A percentile compares a stretch with the other conserved stretches of the same genome.
Evolutionary conservation across 495 filamentous ascomycete species (phyloP).

Genomic region (Pyrenula massariospora): DNA sequence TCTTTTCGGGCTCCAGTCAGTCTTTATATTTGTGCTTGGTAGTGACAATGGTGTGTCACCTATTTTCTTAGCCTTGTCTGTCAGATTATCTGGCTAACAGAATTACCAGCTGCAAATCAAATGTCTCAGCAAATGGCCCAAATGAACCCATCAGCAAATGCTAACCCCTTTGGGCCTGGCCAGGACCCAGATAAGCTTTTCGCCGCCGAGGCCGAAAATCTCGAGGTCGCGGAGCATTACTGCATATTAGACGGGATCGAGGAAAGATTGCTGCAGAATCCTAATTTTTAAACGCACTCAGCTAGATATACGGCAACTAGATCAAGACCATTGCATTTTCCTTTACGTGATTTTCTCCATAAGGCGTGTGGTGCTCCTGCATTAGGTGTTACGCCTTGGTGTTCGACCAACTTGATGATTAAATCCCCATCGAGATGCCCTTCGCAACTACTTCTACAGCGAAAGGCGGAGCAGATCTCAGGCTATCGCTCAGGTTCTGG

Average conservation of each 20-base stretch:
- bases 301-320: too few relatives aligned
- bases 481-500: too few relatives aligned
- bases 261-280: conserved; percentile 56
- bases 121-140: conserved; percentile 88
- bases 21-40: conserved; percentile 95
- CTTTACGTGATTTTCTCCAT: too few relatives aligned
- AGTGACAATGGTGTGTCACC: conserved; percentile 74
- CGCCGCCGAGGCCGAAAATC: conserved; percentile 79
- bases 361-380: too few relatives aligned
- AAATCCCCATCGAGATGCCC: too few relatives aligned
- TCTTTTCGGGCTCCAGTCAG: conserved; percentile 87
- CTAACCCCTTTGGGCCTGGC: conserved; percentile 80
- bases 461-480: too few relatives aligned
- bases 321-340: too few relatives aligned
- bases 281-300: conserved; percentile 5
- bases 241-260: conserved; percentile 82
- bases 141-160: conserved; percentile 56
- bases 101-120: conserved; percentile 76
- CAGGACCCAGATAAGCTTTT: conserved; percentile 93
- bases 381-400: too few relatives aligned
- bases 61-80: conserved; percentile 4
- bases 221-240: conserved; percentile 88
- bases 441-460: too few relatives aligned
- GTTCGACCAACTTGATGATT: too few relatives aligned
- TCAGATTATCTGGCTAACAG: conserved; percentile 1